Percentiles rank a stretch among this genome's conserved stretches.
Conservation (phyloP, 1,139 yeast genomes). For the Sugiyamaella neomexicana region DNA sequence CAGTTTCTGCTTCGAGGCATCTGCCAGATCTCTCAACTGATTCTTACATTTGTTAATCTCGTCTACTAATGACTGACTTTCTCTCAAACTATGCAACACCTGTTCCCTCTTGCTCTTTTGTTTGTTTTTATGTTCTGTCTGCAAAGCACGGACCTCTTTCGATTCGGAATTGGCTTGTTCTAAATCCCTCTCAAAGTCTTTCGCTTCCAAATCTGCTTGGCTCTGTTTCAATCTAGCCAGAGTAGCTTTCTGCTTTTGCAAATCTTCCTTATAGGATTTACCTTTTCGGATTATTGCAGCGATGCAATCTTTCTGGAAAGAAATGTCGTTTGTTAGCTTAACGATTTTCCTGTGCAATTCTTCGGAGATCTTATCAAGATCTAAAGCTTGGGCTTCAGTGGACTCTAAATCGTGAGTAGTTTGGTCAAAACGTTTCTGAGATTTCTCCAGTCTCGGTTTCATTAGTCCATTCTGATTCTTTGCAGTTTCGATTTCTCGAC, state of each 20-base stretch:
- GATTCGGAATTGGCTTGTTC: conserved; percentile 51
- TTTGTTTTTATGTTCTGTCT: conserved; percentile 1
- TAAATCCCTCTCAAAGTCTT: conserved; percentile 31
- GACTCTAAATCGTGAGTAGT: background rate
- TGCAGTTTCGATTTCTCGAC: conserved; percentile 5
- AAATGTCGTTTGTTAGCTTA: background rate
- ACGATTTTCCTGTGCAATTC: background rate
- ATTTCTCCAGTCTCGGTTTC: conserved; percentile 7
- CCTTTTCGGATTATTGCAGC: conserved; percentile 11
- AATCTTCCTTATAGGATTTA: conserved; percentile 9
- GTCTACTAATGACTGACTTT: background rate
- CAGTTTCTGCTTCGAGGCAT: conserved; percentile 1
- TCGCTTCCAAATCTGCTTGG: conserved; percentile 21
- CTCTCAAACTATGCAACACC: background rate
- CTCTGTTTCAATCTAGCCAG: background rate
- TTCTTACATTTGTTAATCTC: background rate
- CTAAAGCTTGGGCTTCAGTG: background rate
- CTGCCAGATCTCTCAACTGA: background rate
- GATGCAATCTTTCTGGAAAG: background rate
- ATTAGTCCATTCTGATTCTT: conserved; percentile 10
- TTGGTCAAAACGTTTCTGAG: background rate
- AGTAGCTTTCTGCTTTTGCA: background rate
- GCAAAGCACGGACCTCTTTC: conserved; percentile 37
- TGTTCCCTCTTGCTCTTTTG: background rate
- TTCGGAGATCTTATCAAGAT: background rate